Percentiles rank a stretch among this genome's conserved stretches.
These are phyloP conservation scores for Dioscorea dumetorum DNA, from an alignment of 106 monocot genomes.

Conservation along the genomic window DNA sequence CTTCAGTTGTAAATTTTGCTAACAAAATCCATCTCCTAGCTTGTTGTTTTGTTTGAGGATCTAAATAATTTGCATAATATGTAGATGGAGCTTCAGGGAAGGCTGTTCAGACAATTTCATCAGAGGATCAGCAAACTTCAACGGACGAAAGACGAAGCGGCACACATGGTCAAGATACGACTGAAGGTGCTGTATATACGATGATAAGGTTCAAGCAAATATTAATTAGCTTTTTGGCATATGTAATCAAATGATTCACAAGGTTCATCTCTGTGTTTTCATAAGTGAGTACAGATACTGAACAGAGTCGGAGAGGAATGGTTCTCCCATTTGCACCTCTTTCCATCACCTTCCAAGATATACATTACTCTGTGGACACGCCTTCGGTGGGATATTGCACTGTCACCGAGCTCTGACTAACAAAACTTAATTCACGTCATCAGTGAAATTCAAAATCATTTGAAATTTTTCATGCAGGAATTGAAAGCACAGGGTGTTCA, in stretches of 20 bases:
- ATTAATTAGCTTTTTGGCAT: too few species aligned
- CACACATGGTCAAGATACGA: too few species aligned
- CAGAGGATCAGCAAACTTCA: background rate
- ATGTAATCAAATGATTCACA: too few species aligned
- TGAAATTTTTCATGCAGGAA: slow-evolving; percentile 11
- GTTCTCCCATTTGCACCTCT: slow-evolving; percentile 22
- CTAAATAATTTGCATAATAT: too few species aligned
- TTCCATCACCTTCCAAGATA: slow-evolving; percentile 14
- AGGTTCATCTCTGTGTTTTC: too few species aligned
- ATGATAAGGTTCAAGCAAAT: too few species aligned
- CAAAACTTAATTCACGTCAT: background rate
- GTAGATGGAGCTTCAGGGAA: background rate
- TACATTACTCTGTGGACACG: slow-evolving; percentile 29
- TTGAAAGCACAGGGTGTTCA: slow-evolving; percentile 17
- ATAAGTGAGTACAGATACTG: too few species aligned
- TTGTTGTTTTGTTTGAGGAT: too few species aligned
- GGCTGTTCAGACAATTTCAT: background rate
- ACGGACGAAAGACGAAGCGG: background rate
- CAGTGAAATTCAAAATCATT: too few species aligned
- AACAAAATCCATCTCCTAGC: too few species aligned
- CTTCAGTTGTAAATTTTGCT: background rate
- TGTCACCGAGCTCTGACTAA: too few species aligned
- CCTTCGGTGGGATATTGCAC: slow-evolving; percentile 1
- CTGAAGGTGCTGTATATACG: too few species aligned
- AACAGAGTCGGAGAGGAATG: slow-evolving; percentile 12